These are phyloP conservation scores for Sungouiozyma ichnusensis DNA, from an alignment of 805 yeast species.

Conservation along the genomic window DNA sequence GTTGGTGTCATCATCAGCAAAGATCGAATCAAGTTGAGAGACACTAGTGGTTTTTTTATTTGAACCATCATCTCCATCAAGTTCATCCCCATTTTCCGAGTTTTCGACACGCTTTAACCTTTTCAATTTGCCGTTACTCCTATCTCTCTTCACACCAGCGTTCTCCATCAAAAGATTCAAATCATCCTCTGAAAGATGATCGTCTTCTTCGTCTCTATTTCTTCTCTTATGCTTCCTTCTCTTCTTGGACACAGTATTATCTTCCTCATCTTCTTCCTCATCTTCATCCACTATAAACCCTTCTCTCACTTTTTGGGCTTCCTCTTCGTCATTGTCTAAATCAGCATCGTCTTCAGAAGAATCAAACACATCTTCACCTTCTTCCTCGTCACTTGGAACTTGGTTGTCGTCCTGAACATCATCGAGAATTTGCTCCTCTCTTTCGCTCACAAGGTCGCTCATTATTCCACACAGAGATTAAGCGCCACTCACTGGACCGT, in stretches of 20 bases:
- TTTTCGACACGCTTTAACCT: constrained; percentile 70
- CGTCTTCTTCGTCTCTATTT: constrained; percentile 37
- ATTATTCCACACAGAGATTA: not conserved
- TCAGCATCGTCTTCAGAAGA: constrained; percentile 89
- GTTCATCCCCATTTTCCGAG: constrained; percentile 29
- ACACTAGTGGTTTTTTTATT: constrained; percentile 8
- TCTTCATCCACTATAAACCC: constrained; percentile 94
- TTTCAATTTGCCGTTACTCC: constrained; percentile 44
- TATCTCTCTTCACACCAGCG: constrained; percentile 56
- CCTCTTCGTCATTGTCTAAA: constrained; percentile 80
- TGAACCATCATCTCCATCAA: constrained; percentile 10
- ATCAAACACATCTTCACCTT: constrained; percentile 45
- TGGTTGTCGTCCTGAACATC: constrained; percentile 30
- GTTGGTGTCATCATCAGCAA: constrained; percentile 33
- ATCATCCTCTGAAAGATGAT: constrained; percentile 88
- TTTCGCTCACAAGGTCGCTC: constrained; percentile 9
- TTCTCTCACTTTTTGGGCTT: constrained; percentile 68
- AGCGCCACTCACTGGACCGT: too few relatives aligned
- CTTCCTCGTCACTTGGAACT: constrained; percentile 33
- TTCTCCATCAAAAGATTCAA: constrained; percentile 85
- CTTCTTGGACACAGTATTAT: constrained; percentile 20
- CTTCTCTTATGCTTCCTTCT: constrained; percentile 32
- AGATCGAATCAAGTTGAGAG: constrained; percentile 32
- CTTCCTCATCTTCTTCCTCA: constrained; percentile 46
- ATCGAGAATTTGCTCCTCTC: constrained; percentile 19